A percentile compares a stretch with the other conserved stretches of the same genome.
phyloP scores from a whole-genome alignment of 2,329 filamentous ascomycete species.

The Conoideocrella luteorostrata region DNA sequence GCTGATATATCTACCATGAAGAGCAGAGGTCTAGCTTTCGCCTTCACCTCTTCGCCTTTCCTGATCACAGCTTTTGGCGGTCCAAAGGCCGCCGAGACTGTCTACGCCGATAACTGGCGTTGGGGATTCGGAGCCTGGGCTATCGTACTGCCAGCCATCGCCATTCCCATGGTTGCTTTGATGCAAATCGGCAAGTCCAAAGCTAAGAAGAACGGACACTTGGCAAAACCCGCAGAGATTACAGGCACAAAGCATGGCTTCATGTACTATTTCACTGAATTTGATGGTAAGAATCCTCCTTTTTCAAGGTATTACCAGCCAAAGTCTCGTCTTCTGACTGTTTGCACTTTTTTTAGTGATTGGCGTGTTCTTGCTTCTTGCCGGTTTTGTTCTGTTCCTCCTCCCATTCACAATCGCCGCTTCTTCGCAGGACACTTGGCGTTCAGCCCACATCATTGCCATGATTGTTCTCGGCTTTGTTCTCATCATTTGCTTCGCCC shows the following conservation, averaged over 20 bases:
- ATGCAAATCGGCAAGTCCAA: slow-evolving; percentile 49
- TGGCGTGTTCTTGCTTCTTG: slow-evolving; percentile 51
- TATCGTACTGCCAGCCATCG: slow-evolving; percentile 49
- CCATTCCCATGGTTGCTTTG: slow-evolving; percentile 47
- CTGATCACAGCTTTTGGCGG: slow-evolving; percentile 40
- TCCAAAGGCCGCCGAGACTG: slow-evolving; percentile 24
- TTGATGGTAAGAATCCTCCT: slow-evolving; percentile 38
- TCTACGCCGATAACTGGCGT: slow-evolving; percentile 25
- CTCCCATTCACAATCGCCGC: slow-evolving; percentile 56
- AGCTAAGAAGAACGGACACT: slow-evolving; percentile 40
- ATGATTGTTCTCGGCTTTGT: slow-evolving; percentile 57
- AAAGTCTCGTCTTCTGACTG: neutral
- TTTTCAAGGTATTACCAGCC: neutral
- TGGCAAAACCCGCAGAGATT: neutral
- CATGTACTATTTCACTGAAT: slow-evolving; percentile 46
- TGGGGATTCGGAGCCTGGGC: slow-evolving; percentile 52
- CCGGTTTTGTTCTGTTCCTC: slow-evolving; percentile 53
- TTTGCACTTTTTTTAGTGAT: slow-evolving; percentile 25
- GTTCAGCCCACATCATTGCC: slow-evolving; percentile 46
- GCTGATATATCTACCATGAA: slow-evolving; percentile 49
- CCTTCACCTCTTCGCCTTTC: slow-evolving; percentile 34
- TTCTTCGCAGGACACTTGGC: slow-evolving; percentile 43
- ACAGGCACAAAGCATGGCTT: slow-evolving; percentile 32
- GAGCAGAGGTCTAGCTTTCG: slow-evolving; percentile 32
- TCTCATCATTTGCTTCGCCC: slow-evolving; percentile 46